Evolutionary conservation across 2,329 filamentous ascomycete genomes (phyloP).

Genomic region (Cordyceps militaris): DNA sequence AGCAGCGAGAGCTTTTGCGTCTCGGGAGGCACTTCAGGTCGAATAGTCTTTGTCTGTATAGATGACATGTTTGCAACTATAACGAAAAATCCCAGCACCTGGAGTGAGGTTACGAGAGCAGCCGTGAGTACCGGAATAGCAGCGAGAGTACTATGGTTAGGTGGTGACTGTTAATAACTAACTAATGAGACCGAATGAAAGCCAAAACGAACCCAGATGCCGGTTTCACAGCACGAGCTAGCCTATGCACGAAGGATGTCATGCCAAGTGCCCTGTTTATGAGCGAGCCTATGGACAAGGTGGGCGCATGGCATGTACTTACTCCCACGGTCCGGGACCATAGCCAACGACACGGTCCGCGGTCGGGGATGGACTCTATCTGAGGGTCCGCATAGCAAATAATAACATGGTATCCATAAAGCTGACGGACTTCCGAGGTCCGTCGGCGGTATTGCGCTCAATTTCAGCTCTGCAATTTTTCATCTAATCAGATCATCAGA

Average conservation of each 20-base stretch:
- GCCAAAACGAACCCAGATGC: neutral
- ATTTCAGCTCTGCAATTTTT: neutral
- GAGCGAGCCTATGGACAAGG: neutral
- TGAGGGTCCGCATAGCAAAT: neutral
- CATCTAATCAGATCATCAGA: conserved; percentile 41
- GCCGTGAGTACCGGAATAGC: neutral
- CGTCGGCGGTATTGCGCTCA: conserved; percentile 3
- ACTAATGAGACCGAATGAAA: neutral
- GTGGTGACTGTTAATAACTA: neutral
- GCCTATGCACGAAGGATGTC: neutral
- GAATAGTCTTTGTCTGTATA: conserved; percentile 21
- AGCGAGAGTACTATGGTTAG: neutral
- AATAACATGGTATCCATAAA: neutral
- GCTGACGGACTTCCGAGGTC: conserved; percentile 10
- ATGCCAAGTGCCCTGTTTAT: neutral
- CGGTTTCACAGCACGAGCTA: neutral
- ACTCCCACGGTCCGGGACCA: neutral
- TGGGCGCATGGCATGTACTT: neutral
- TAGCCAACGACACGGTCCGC: neutral
- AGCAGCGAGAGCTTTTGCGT: conserved; percentile 50
- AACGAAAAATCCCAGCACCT: neutral
- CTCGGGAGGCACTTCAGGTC: conserved; percentile 23
- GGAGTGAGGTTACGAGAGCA: neutral
- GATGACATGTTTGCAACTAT: neutral
- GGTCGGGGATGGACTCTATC: neutral